These are phyloP conservation scores for Butyriboletus regius DNA, from an alignment of 1,284 basidiomycete genomes.

Conservation along the genomic window DNA sequence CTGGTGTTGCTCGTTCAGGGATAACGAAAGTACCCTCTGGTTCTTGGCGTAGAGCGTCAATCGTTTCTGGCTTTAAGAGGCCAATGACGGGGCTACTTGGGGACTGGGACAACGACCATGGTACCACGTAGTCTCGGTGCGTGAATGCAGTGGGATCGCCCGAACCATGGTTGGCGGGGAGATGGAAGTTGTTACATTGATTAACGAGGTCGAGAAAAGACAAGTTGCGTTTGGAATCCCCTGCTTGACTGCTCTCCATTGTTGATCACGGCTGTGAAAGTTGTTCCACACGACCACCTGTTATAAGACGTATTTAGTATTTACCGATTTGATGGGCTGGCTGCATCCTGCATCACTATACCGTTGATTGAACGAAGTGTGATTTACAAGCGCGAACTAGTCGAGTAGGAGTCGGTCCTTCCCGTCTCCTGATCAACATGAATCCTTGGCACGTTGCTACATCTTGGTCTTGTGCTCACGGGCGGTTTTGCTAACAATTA, in stretches of 20 bases:
- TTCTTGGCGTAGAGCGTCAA: conserved; percentile 48
- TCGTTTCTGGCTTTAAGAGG: conserved; percentile 52
- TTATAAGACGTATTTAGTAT: too few relatives aligned
- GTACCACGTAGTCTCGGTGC: conserved; percentile 41
- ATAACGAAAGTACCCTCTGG: conserved; percentile 40
- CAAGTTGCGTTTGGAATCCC: conserved; percentile 27
- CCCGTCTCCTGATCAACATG: too few relatives aligned
- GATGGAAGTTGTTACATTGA: conserved; percentile 57
- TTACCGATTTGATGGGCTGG: too few relatives aligned
- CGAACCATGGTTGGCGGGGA: conserved; percentile 21
- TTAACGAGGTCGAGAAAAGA: conserved; percentile 55
- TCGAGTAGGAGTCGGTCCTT: too few relatives aligned
- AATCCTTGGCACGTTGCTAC: too few relatives aligned
- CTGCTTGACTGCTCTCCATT: conserved; percentile 17
- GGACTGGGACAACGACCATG: conserved; percentile 46
- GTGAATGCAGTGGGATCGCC: conserved; percentile 17
- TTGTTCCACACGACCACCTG: conserved; percentile 22
- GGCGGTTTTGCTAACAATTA: too few relatives aligned
- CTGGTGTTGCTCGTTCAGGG: conserved; percentile 23
- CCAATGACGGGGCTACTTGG: conserved; percentile 51
- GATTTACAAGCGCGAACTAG: too few relatives aligned
- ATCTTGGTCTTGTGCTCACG: too few relatives aligned
- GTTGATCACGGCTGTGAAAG: conserved; percentile 9
- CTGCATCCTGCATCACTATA: too few relatives aligned
- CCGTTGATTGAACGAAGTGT: too few relatives aligned